Conservation (phyloP, 2,329 filamentous ascomycete species). For the Fusarium subtropicale region DNA sequence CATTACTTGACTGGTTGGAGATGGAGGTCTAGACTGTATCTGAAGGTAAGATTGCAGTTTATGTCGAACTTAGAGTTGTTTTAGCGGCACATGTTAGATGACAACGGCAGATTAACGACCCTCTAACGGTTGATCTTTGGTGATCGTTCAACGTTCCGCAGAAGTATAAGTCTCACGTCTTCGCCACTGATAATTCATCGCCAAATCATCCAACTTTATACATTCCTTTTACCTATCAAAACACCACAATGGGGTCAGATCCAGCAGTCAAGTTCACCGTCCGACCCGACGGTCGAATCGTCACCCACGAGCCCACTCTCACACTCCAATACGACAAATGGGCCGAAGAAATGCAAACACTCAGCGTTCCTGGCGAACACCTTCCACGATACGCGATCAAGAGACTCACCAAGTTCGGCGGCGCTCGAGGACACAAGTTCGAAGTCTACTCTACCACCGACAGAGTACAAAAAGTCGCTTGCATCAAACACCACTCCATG, state of each 20-base stretch:
- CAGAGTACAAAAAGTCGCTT: neutral
- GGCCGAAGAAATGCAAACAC: neutral
- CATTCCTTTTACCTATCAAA: accelerated
- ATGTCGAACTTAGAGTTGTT: neutral
- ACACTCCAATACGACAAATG: neutral
- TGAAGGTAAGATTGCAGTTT: neutral
- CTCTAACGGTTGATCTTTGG: accelerated
- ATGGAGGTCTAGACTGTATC: neutral
- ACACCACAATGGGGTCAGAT: neutral
- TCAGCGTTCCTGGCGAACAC: accelerated
- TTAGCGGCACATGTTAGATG: accelerated
- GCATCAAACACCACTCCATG: neutral
- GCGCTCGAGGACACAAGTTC: neutral
- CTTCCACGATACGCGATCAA: neutral
- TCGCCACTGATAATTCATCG: accelerated
- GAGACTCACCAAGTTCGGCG: neutral
- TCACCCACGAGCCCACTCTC: neutral
- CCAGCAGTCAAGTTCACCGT: neutral
- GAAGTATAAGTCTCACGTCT: neutral
- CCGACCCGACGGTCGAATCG: neutral
- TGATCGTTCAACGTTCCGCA: accelerated
- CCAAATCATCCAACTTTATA: neutral
- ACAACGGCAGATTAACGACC: neutral
- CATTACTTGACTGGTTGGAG: neutral
- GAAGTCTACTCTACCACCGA: neutral